Conservation (phyloP, 495 filamentous ascomycete genomes). For the Parathielavia hyrcaniae region DNA sequence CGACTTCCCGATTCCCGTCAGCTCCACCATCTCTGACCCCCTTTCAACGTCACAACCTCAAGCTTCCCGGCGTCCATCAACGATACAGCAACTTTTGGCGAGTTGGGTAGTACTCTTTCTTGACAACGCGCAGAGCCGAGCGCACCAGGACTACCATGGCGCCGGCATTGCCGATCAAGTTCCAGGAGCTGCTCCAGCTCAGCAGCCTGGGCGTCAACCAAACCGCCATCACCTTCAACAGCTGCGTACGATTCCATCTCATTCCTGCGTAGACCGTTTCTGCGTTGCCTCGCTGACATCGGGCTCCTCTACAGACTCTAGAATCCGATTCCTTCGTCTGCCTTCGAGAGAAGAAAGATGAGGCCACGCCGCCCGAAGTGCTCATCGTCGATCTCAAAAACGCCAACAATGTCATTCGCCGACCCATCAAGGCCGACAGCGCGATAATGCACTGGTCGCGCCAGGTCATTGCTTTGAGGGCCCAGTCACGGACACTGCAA, state of each 20-base stretch:
- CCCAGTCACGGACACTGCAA: constrained; percentile 85
- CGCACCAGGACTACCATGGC: constrained; percentile 40
- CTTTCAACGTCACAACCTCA: constrained; percentile 19
- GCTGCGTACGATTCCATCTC: constrained; percentile 65
- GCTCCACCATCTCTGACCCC: constrained; percentile 24
- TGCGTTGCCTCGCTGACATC: constrained; percentile 21
- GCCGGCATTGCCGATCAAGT: constrained; percentile 73
- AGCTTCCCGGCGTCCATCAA: constrained; percentile 12
- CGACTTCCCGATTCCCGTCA: constrained; percentile 6
- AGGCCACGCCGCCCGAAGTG: constrained; percentile 77
- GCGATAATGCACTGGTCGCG: constrained; percentile 98
- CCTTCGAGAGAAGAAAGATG: constrained; percentile 83
- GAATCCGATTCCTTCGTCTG: constrained; percentile 96
- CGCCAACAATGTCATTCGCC: constrained; percentile 81
- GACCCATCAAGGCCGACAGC: constrained; percentile 98
- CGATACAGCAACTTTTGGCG: constrained; percentile 28
- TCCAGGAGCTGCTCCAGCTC: constrained; percentile 89
- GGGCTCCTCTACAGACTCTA: constrained; percentile 60
- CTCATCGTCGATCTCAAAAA: constrained; percentile 96
- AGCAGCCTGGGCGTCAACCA: constrained; percentile 72
- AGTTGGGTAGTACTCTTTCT: constrained; percentile 31
- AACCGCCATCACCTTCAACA: constrained; percentile 90
- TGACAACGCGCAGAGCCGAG: constrained; percentile 33
- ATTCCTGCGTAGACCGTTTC: not conserved
- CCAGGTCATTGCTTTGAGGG: constrained; percentile 94